Evolutionary conservation across 2,329 filamentous ascomycete species (phyloP).

Genomic region (Sclerotinia minor): DNA sequence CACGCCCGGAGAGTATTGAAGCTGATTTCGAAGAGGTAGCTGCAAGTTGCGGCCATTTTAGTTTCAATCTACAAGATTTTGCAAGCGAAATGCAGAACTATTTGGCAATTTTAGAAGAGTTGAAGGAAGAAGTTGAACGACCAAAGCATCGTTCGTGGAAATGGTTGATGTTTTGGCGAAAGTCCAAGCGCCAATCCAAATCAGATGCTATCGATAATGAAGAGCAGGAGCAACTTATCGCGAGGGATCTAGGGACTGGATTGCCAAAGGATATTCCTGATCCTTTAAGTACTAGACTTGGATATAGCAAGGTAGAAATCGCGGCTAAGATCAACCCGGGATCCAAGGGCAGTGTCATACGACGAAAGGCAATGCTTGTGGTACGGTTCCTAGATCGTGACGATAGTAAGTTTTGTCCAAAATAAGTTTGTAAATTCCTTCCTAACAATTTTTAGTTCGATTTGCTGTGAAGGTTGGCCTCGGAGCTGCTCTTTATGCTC

Average conservation of each 20-base stretch:
- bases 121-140: conserved; percentile 69
- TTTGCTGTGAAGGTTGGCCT: conserved; percentile 94
- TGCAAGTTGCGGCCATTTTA: conserved; percentile 96
- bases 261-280: conserved; percentile 35
- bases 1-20: conserved; percentile 71
- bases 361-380: conserved; percentile 53
- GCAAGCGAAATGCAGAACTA: conserved; percentile 86
- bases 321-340: conserved; percentile 23
- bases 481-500: conserved; percentile 83
- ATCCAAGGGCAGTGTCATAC: conserved; percentile 27
- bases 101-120: conserved; percentile 78
- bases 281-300: conserved; percentile 26
- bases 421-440: conserved; percentile 31
- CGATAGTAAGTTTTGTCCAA: conserved; percentile 51
- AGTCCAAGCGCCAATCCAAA: conserved; percentile 34
- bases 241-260: conserved; percentile 20
- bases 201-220: conserved; percentile 27
- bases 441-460: conserved; percentile 45
- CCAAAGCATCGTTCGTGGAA: conserved; percentile 68
- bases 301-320: conserved; percentile 30
- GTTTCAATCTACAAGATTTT: conserved; percentile 86
- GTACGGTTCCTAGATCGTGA: conserved; percentile 60
- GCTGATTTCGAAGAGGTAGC: conserved; percentile 97
- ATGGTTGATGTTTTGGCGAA: conserved; percentile 81
- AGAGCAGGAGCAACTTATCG: conserved; percentile 39